Percentiles rank a stretch among this genome's conserved stretches.
phyloP scores from a whole-genome alignment of 163 green algal genomes.

The Coccomyxa subellipsoidea region DNA sequence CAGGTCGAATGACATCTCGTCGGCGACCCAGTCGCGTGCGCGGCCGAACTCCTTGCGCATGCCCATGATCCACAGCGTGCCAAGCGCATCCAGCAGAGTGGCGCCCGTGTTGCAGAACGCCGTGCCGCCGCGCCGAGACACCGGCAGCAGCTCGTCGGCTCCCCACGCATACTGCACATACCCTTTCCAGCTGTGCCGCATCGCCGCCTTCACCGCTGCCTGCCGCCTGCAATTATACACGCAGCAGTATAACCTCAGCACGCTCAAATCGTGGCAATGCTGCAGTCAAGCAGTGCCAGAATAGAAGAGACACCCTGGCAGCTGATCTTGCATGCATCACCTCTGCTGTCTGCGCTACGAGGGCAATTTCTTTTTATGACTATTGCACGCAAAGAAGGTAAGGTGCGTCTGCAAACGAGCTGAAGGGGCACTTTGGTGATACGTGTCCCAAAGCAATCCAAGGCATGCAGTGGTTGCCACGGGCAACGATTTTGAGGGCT shows the following conservation, averaged over 20 bases:
- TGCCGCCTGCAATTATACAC: background rate
- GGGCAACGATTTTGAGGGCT: background rate
- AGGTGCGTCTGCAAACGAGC: no score
- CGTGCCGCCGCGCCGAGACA: conserved; percentile 42
- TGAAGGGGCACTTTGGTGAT: no score
- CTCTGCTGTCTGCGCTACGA: no score
- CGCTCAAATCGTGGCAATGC: no score
- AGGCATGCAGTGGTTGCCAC: no score
- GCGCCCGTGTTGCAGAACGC: conserved; percentile 18
- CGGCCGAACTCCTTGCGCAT: conserved; percentile 46
- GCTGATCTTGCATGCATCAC: no score
- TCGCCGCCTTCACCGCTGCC: background rate
- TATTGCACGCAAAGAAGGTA: no score
- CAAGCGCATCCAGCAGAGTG: conserved; percentile 49
- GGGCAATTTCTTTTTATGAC: no score
- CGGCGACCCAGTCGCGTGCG: conserved; percentile 30
- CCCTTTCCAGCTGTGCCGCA: conserved; percentile 13
- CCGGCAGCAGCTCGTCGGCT: conserved; percentile 73
- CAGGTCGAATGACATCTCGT: conserved; percentile 20
- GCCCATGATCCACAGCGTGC: conserved; percentile 58
- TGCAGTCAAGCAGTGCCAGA: no score
- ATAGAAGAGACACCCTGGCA: no score
- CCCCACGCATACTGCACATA: conserved; percentile 29
- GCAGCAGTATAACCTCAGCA: background rate
- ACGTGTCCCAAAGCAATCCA: no score